Base-by-base conservation (phyloP, 495 filamentous ascomycete genomes). In the Recurvomyces mirabilis region DNA sequence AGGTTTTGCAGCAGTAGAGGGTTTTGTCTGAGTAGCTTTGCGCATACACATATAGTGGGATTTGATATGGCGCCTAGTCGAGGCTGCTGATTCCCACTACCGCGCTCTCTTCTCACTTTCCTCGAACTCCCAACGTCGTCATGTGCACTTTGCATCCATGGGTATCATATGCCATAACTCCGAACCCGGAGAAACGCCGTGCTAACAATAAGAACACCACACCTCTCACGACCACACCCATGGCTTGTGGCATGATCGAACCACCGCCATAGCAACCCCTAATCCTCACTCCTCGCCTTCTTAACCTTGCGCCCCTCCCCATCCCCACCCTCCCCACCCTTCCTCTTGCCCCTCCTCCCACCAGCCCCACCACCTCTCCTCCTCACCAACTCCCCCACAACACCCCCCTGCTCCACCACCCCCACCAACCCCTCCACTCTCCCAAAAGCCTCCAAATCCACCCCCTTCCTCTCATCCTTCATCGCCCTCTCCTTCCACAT, bases 401-500 rank as follows among this genome's bases (percentile, higher is more conserved):
- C 49, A 12, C 50, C 47, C 13, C 11, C 24, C 53, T 30, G 14
- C 32, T 40, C 53, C 25, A 46, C 29, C 30, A 30, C 45, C 26
- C 25, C 61, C 50, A 67, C 45, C 41, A 66, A 61, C 43, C 44
- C 52, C 17, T 11, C 46, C 29, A 48, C 54, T n/a, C n/a, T n/a
- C 36, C 30, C 55, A 35, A 67, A 69, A 51, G 65, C 64, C 39
- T 63, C 69, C 34, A 61, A 65, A 59, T 81, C 74, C 39, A 89
- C 77, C 12, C 72, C 71, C 60, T 81, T 83, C 12, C 84, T 67
- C n/a, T 81, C 75, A 49, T 78, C 71, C 58, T 86, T 85, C 33
- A 94, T 73, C 43, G 79, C 74, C 56, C 79, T 77, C 47, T 88
- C 81, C 73, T 82, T 85, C 51, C 77, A 76, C 40, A 95, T 65